Conservation (phyloP, 2,329 filamentous ascomycete genomes). For the Aspergillus sergii region DNA sequence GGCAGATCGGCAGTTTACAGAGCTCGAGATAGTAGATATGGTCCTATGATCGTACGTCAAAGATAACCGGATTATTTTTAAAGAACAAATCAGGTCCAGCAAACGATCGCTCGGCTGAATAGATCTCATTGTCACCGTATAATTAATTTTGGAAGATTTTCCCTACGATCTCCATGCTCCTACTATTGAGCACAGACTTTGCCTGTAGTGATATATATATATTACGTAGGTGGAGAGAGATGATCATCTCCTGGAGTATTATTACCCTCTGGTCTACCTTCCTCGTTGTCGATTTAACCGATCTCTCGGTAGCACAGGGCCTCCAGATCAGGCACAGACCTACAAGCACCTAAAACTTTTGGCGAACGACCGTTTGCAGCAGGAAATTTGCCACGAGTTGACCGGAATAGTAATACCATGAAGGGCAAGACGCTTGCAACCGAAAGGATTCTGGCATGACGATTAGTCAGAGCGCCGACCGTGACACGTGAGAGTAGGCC, state of each 20-base stretch:
- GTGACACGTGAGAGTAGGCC: neutral
- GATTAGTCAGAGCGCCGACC: neutral
- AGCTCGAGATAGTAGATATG: neutral
- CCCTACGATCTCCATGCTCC: neutral
- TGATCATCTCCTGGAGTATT: neutral
- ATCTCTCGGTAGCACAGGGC: neutral
- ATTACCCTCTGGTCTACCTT: neutral
- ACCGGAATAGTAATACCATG: neutral
- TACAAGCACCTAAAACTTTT: too few relatives aligned
- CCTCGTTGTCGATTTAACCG: neutral
- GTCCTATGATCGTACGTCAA: neutral
- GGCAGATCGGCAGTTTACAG: neutral
- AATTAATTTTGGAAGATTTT: neutral
- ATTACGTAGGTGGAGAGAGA: neutral
- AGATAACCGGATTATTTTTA: neutral
- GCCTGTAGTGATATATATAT: neutral
- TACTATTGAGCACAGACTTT: neutral
- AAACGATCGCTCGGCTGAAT: neutral
- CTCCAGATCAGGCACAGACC: too few relatives aligned
- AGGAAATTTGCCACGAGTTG: neutral
- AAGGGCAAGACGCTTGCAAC: neutral
- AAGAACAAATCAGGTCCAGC: too few relatives aligned
- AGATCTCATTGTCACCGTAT: neutral
- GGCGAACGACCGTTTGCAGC: neutral
- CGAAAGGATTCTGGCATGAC: neutral